These are phyloP conservation scores for Candida pseudoviswanathii DNA, from an alignment of 1,139 yeast genomes.

Conservation along the genomic window DNA sequence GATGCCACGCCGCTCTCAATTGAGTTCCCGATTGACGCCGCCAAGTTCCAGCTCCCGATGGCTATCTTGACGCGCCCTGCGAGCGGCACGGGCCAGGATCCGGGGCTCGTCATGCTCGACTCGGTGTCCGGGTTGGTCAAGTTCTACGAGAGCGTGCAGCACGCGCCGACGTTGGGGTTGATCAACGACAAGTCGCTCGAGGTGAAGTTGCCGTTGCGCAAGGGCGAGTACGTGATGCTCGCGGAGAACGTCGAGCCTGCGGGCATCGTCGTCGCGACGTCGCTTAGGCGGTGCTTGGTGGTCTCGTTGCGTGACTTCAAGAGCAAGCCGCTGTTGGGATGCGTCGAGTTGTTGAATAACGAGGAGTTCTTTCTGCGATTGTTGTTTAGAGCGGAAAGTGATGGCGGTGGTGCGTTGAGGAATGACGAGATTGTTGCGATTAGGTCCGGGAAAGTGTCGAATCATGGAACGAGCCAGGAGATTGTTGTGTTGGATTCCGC, in stretches of 20 bases:
- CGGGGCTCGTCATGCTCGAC: constrained; percentile 67
- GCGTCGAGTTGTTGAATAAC: constrained; percentile 33
- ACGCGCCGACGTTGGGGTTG: constrained; percentile 68
- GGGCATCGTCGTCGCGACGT: constrained; percentile 72
- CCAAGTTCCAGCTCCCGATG: constrained; percentile 37
- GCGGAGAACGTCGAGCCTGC: constrained; percentile 73
- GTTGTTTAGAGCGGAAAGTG: constrained; percentile 5
- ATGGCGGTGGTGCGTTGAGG: too few relatives aligned
- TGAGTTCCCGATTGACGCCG: constrained; percentile 40
- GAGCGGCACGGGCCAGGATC: constrained; percentile 58
- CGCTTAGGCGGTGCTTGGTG: constrained; percentile 66
- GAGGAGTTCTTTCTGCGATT: constrained; percentile 30
- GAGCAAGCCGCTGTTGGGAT: constrained; percentile 59
- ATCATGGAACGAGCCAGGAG: constrained; percentile 50
- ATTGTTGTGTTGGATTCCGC: constrained; percentile 48
- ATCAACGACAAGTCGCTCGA: constrained; percentile 46
- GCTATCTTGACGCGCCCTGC: constrained; percentile 71
- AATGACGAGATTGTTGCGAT: constrained; percentile 59
- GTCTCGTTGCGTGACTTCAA: constrained; percentile 66
- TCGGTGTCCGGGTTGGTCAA: constrained; percentile 56
- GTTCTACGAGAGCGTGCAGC: constrained; percentile 69
- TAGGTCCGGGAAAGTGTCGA: constrained; percentile 54
- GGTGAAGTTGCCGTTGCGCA: constrained; percentile 37
- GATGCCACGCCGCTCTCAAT: constrained; percentile 61
- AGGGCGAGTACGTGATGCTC: constrained; percentile 57